Base-by-base conservation (phyloP, 129 eudicot species). In the Tagetes patula region DNA sequence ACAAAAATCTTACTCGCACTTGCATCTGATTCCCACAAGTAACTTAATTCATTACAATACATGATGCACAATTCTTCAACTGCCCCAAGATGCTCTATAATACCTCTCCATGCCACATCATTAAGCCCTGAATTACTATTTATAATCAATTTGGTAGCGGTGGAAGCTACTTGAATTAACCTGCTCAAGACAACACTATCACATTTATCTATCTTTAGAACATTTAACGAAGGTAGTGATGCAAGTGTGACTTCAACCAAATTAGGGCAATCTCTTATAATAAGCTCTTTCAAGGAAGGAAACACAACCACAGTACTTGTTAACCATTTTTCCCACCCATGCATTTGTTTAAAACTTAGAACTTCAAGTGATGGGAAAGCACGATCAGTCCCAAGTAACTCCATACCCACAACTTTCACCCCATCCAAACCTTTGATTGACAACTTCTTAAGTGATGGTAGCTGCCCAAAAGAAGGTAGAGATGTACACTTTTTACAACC, bases 361-460 rank as follows among this genome's bases (percentile, higher is more conserved):
- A 43, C 45, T 75, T 82, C 80, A 45, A 82, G 84, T 63, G 75
- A 66, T 8, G 81, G 79, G 27, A 81, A 84, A n/a, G 81, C 80
- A 52, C 7, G 10, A 38, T 33, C 47, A 2, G 42, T 61, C 13
- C 66, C 40, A 82, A 75, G 37, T 0, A 65, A 50, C 73, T 65
- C 72, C 27, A n/a, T 8, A 31, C 73, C 73, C 14, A 75, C 36
- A 39, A 8, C 41, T 39, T 75, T 75, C 27, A 52, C 43, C 27
- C 1, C 69, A 33, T 73, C 47, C 77, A 60, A 40, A 37, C 48
- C 48, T 40, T 33, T 11, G 12, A 73, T 46, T 33, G 3, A n/a
- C 38, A 73, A 60, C 47, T 73, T 36, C 38, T 45, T 47, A 61
- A 73, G 69, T n/a, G 6, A 46, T 3, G 61, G 69, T 46, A 73